Evolutionary conservation across 345 rosid genomes (phyloP), one percentile per base, ranked within the genome.

Genomic region (Brassica rapa): DNA sequence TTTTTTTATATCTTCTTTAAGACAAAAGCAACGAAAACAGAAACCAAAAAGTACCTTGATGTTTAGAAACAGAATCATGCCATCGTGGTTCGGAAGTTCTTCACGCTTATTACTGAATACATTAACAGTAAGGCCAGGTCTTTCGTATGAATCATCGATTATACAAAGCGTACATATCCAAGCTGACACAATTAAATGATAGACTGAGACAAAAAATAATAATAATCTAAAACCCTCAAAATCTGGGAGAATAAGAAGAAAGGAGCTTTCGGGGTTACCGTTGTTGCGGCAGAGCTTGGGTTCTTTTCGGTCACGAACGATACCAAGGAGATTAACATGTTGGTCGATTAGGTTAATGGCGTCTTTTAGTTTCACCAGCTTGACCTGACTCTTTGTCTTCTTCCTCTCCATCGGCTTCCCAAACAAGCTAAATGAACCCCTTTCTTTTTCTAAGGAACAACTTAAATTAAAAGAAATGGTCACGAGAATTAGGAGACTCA

Each of bases 51-150:
- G 41, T 88, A 92, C 97, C 97, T 80, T 71, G 8, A 90, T 86
- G 74, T 66, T 85, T 66, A 81, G 77, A 72, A 93, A 88, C 64
- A 79, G 82, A 82, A 91, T 77, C 29, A 91, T 87, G 79, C 90
- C 91, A 12, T 92, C 84, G 11, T 77, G 64, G 4, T 88, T 83
- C 9, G 98, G 97, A 80, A 91, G 93, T 21, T 70, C 62, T 60
- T 87, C 89, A 66, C 70, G 21, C 0, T 14, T 73, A 24, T 76
- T 88, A 25, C 83, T 82, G 5, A 84, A 88, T 56, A 87, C 68
- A 77, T 86, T 88, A n/a, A 88, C 83, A 10, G 62, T 61, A 69
- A 93, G 71, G 68, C 93, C 94, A 74, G 68, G 80, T 53, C 68
- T 76, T 7, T 74, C 63, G 62, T 78, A 76, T 1, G 93, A 80